Percentiles rank a stretch among this genome's conserved stretches.
Conservation (phyloP, 306 rosid species). For the Medicago arabica region DNA sequence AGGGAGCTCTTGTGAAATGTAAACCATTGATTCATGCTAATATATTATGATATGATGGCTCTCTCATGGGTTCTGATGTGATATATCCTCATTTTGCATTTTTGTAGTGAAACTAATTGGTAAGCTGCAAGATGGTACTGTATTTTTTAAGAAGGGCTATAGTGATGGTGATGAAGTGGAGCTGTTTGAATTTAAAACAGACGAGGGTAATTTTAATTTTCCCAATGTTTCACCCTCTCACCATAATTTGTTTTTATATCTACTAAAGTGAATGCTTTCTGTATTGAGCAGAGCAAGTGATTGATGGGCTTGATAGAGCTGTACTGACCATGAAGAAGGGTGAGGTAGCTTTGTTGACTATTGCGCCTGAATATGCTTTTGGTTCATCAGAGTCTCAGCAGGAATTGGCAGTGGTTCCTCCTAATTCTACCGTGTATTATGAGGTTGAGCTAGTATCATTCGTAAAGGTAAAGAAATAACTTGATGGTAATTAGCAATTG, state of each 20-base stretch:
- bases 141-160: constrained; percentile 71
- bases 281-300: too few relatives aligned
- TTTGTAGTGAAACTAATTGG: constrained; percentile 74
- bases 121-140: constrained; percentile 80
- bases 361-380: background rate
- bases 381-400: background rate
- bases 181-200: constrained; percentile 72
- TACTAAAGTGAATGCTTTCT: too few relatives aligned
- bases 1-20: constrained; percentile 77
- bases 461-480: background rate
- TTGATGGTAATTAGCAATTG: background rate
- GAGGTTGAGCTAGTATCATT: background rate
- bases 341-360: too few relatives aligned
- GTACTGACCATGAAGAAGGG: too few relatives aligned
- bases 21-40: background rate
- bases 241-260: too few relatives aligned
- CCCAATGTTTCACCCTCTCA: too few relatives aligned
- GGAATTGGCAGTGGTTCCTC: background rate
- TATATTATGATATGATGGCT: too few relatives aligned
- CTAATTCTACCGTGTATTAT: background rate
- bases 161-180: constrained; percentile 58
- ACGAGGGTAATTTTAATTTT: constrained; percentile 61
- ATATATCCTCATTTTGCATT: background rate
- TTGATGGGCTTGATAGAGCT: too few relatives aligned
- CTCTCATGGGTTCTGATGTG: background rate